A percentile compares a stretch with the other conserved stretches of the same genome.
Conservation (phyloP, 331 rosid genomes). For the Saraca asoca region DNA sequence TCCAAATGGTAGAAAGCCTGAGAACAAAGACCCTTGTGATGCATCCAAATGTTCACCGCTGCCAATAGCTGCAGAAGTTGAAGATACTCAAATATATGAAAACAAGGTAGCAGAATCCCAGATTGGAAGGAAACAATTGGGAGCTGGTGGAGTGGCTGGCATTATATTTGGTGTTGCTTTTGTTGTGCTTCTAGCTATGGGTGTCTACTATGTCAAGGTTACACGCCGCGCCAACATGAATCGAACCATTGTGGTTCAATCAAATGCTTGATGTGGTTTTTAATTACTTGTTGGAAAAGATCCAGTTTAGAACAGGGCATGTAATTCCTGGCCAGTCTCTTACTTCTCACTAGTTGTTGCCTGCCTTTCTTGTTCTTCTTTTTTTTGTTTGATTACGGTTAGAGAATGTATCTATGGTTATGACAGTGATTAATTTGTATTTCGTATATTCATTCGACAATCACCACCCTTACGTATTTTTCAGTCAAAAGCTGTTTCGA, state of each 20-base stretch:
- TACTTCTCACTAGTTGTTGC: constrained; percentile 14
- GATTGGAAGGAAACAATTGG: constrained; percentile 29
- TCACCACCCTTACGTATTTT: background rate
- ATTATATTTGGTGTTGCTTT: constrained; percentile 63
- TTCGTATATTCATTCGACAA: background rate
- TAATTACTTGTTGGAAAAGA: background rate
- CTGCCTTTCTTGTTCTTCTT: background rate
- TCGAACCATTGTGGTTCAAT: constrained; percentile 45
- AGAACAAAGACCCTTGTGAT: constrained; percentile 50
- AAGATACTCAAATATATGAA: constrained; percentile 57
- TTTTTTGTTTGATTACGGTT: constrained; percentile 16
- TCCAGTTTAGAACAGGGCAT: constrained; percentile 10
- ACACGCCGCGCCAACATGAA: constrained; percentile 49
- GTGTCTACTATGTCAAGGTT: constrained; percentile 52
- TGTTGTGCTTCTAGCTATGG: constrained; percentile 63
- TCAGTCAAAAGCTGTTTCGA: background rate
- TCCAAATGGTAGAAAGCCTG: constrained; percentile 51
- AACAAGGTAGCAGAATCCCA: constrained; percentile 40
- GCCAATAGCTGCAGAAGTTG: constrained; percentile 69
- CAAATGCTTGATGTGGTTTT: constrained; percentile 25
- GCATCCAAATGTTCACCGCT: constrained; percentile 70
- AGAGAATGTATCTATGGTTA: constrained; percentile 28
- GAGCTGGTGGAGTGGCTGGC: constrained; percentile 59
- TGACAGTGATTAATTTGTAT: constrained; percentile 34
- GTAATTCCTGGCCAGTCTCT: background rate